phyloP scores from a whole-genome alignment of 305 asterid species.

The Fraxinus paxiana region DNA sequence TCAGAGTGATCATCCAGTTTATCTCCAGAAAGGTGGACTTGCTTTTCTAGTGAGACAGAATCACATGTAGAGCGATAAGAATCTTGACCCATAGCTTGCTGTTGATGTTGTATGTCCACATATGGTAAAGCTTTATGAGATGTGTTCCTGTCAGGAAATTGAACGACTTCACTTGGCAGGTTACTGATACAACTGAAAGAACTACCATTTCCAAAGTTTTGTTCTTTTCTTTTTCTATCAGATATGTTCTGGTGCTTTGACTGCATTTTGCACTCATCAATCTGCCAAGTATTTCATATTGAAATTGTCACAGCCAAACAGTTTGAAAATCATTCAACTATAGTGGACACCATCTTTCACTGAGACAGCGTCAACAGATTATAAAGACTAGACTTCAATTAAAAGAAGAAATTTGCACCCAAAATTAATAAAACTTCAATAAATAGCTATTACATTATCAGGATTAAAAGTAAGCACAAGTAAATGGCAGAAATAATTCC shows the following conservation, averaged over 20 bases:
- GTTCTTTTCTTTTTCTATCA: constrained; percentile 30
- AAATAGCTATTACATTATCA: background rate
- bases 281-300: constrained; percentile 33
- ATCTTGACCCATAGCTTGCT: constrained; percentile 24
- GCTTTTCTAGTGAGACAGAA: constrained; percentile 29
- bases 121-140: constrained; percentile 35
- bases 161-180: constrained; percentile 29
- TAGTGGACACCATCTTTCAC: background rate
- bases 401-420: background rate
- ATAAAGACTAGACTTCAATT: background rate
- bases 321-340: background rate
- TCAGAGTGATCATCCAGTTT: constrained; percentile 29
- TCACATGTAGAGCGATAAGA: constrained; percentile 30
- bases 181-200: constrained; percentile 25
- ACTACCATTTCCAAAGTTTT: constrained; percentile 31
- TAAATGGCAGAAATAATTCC: background rate
- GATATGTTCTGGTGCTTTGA: constrained; percentile 35
- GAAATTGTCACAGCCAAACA: constrained; percentile 11
- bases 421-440: background rate
- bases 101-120: constrained; percentile 34
- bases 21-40: constrained; percentile 20
- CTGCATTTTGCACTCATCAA: constrained; percentile 34
- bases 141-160: constrained; percentile 33
- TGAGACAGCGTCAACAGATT: background rate
- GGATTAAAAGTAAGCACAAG: background rate